Base-by-base conservation (phyloP, 441 rosid genomes). In the Gossypium gossypioides region DNA sequence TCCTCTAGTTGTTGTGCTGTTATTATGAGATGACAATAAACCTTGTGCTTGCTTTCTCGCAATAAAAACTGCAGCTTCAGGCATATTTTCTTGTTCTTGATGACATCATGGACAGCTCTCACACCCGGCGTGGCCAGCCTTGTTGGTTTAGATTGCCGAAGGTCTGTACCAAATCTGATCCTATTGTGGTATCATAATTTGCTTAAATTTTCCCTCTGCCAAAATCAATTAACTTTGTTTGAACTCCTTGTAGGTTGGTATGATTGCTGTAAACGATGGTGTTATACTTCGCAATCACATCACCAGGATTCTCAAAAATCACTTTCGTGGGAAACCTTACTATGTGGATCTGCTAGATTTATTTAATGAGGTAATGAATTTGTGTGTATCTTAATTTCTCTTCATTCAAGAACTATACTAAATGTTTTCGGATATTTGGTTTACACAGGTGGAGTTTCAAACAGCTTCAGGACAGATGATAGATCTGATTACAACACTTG, bases 381-480 rank as follows among this genome's bases (percentile, higher is more conserved):
- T 52, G 60, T 18, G 18, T 52, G 18, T 19, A 13, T 63, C 40
- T 74, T 74, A 10, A 70, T 18, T 21, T 6, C 10, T 29, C 68
- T 13, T 58, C 34, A 46, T 21, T 64, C 1, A 6, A 16, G 37
- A 50, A 54, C 2, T 13, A 46, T 56, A 57, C 46, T 27, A 0
- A 37, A 22, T 48, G 10, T 72, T n/a, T 6, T 57, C 46, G 12
- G 57, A 54, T 22, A 9, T 73, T 71, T 72, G 42, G 66, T 74
- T 71, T 79, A 27, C 73, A 59, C 69, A 92, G 96, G 96, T 91
- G 34, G 98, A 91, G 81, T 85, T 92, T 64, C 98, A 91, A 81
- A 92, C 98, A 59, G 91, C 96, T 65, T 87, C 84, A 1, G 98
- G 98, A 74, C 96, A 92, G 84, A 91, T 91, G 97, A 91, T 92